Evolutionary conservation across 306 rosid species (phyloP).

Genomic region (Corylus americana): DNA sequence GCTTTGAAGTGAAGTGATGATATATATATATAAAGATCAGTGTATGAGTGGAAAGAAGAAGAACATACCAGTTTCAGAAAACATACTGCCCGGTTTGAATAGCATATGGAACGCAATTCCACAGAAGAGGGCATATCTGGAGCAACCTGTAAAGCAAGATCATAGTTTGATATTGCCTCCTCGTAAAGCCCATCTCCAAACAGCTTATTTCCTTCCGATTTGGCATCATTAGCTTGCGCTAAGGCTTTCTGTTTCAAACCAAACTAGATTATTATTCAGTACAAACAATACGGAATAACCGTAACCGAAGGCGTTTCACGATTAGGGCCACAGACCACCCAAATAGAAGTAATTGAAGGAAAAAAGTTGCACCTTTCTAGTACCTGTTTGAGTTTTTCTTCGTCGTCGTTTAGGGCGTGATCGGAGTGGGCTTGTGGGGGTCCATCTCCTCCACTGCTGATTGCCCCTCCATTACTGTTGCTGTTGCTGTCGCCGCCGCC

Average conservation of each 20-base stretch:
- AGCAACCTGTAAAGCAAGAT: slow-evolving; percentile 60
- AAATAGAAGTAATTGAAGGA: not conserved
- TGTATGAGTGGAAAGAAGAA: not conserved
- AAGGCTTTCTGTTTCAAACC: slow-evolving; percentile 57
- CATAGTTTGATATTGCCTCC: slow-evolving; percentile 73
- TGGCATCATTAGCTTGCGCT: slow-evolving; percentile 70
- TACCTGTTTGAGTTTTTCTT: slow-evolving; percentile 28
- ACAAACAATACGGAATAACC: too few relatives aligned
- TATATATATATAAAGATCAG: too few relatives aligned
- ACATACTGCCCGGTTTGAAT: slow-evolving; percentile 73
- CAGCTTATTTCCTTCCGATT: slow-evolving; percentile 72
- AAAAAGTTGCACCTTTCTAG: not conserved
- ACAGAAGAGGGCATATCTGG: slow-evolving; percentile 68
- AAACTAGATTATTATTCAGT: not conserved
- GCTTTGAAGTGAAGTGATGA: too few relatives aligned
- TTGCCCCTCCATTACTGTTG: slow-evolving; percentile 1
- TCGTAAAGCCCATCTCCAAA: slow-evolving; percentile 67
- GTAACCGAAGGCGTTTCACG: too few relatives aligned
- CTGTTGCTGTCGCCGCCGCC: slow-evolving; percentile 23
- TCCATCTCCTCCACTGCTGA: not conserved
- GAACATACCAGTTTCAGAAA: slow-evolving; percentile 68
- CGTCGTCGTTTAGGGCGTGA: slow-evolving; percentile 28
- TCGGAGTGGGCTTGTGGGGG: not conserved
- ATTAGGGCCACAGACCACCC: not conserved
- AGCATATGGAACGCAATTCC: slow-evolving; percentile 75